phyloP scores from a whole-genome alignment of 2,329 filamentous ascomycete species.

The Aquanectria penicillioides region DNA sequence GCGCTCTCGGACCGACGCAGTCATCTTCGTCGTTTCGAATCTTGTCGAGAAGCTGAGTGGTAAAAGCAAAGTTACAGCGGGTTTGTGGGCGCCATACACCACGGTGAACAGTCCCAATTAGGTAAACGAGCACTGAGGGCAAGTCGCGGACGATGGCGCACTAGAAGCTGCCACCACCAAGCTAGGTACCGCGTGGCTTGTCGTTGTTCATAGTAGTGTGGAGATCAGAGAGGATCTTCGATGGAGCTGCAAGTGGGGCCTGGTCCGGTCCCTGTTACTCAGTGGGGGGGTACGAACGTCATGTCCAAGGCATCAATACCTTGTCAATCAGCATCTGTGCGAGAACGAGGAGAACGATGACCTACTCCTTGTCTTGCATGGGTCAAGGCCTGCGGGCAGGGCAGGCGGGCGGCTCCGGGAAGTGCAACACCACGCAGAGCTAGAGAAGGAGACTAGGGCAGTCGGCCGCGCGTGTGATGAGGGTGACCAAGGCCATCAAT shows the following conservation, averaged over 20 bases:
- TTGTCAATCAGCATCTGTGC: not conserved
- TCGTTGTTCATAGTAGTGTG: slow-evolving; percentile 24
- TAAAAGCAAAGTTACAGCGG: too few relatives aligned
- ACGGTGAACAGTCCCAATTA: slow-evolving; percentile 1
- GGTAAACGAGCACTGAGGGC: slow-evolving; percentile 17
- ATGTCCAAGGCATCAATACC: slow-evolving; percentile 21
- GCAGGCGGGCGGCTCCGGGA: slow-evolving; percentile 18
- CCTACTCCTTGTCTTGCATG: too few relatives aligned
- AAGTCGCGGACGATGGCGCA: slow-evolving; percentile 14
- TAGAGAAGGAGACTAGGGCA: slow-evolving; percentile 1
- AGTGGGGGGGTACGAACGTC: slow-evolving; percentile 17
- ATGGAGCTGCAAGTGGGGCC: slow-evolving; percentile 30
- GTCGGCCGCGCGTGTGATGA: slow-evolving; percentile 21
- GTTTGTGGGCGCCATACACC: too few relatives aligned
- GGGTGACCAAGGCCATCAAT: slow-evolving; percentile 5
- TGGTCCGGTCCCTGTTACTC: slow-evolving; percentile 27
- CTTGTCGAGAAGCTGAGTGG: not conserved
- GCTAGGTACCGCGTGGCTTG: slow-evolving; percentile 30
- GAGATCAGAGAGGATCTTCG: slow-evolving; percentile 30
- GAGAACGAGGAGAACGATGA: not conserved
- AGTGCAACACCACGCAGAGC: slow-evolving; percentile 19
- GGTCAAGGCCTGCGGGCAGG: too few relatives aligned
- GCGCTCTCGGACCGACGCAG: too few relatives aligned
- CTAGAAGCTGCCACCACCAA: slow-evolving; percentile 28
- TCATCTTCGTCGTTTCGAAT: too few relatives aligned